Conservation (phyloP, 345 rosid species). For the Gossypium bickii region DNA sequence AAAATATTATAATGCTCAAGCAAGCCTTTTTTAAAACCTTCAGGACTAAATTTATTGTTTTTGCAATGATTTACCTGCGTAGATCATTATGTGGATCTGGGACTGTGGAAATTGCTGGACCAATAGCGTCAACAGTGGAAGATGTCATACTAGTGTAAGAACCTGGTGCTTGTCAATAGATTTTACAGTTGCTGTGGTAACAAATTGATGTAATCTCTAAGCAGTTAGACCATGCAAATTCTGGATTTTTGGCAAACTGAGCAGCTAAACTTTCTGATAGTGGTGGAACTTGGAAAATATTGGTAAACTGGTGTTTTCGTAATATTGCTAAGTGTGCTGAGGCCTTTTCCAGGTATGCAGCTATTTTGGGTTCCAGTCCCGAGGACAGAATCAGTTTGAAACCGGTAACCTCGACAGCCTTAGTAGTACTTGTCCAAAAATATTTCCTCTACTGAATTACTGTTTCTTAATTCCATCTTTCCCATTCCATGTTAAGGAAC, state of each 20-base stretch:
- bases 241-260: background rate
- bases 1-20: background rate
- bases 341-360: constrained; percentile 57
- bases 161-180: constrained; percentile 11
- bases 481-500: background rate
- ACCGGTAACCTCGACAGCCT: constrained; percentile 43
- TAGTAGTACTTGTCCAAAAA: background rate
- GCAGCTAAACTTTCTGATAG: background rate
- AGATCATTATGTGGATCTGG: constrained; percentile 69
- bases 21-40: background rate
- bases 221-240: background rate
- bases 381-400: constrained; percentile 41
- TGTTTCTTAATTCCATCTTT: background rate
- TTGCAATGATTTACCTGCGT: constrained; percentile 19
- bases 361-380: constrained; percentile 71
- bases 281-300: background rate
- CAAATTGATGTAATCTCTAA: background rate
- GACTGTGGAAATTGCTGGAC: constrained; percentile 83
- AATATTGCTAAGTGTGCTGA: background rate
- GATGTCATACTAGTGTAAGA: constrained; percentile 80
- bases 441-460: background rate
- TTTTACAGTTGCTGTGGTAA: background rate
- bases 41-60: constrained; percentile 1
- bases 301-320: background rate
- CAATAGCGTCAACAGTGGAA: constrained; percentile 74